Base-by-base conservation (phyloP, 352 stramenopile species). In the Phytophthora tubulina region DNA sequence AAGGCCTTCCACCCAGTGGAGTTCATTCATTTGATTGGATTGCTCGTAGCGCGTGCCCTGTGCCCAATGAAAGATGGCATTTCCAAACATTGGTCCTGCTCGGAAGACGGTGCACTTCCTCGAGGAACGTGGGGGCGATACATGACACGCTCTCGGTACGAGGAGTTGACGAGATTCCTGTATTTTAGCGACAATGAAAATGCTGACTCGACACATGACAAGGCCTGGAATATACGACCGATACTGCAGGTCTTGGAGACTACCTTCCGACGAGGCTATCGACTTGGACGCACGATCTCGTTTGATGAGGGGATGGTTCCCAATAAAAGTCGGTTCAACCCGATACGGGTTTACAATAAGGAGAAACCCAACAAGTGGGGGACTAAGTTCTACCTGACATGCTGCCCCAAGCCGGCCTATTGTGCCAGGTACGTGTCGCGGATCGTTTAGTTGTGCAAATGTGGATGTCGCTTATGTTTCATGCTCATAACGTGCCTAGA, bases 111-210 rank as follows among this genome's bases (percentile, higher is more conserved):
- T 30, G 52, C 67, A 30, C 7, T 69, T 17, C 58, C 67, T 4
- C 67, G 58, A 13, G 67, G 67, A 10, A 69, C 59, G 6, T 74
- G 44, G 30, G 32, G n/a, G 0, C 38, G 52, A 2, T 74, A 61
- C 39, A 67, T 70, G 53, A 66, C 13, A 6, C 52, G 59, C n/a
- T 32, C 4, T 6, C 44, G 59, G 2, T 74, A 57, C 36, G 59
- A 64, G 21, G 36, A 57, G 11, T 41, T 66, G 4, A 48, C 42
- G 1, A 13, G 53, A 15, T 70, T 66, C n/a, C 10, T 73, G 49
- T 58, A 73, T n/a, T 74, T 74, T 35, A 65, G 32, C 15, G 53
- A 68, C 59, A 74, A 74, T 32, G 46, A 69, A 13, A 38, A 32
- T 13, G 6, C 15, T 13, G 10, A 27, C 14, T 30, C 6, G 6